phyloP scores from a whole-genome alignment of 345 rosid genomes.

The Lepidium africanum region DNA sequence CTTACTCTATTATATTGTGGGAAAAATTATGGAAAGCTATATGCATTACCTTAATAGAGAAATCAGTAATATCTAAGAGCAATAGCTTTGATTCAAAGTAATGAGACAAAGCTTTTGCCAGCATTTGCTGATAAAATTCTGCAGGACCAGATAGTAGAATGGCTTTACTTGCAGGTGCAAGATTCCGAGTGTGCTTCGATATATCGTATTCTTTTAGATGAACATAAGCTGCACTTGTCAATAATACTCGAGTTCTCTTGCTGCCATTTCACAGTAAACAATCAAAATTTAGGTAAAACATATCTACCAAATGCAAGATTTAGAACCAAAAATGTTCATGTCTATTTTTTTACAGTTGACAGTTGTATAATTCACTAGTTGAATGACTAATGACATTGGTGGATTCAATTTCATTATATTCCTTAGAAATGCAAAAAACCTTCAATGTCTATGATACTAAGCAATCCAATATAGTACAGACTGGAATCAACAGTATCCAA shows the following conservation, averaged over 20 bases:
- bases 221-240: conserved; percentile 81
- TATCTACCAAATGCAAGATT: not conserved
- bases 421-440: not conserved
- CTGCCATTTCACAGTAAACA: conserved; percentile 37
- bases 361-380: not conserved
- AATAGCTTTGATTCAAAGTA: conserved; percentile 74
- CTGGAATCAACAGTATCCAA: not conserved
- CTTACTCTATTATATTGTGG: not conserved
- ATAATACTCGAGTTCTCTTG: conserved; percentile 50
- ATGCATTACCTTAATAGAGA: conserved; percentile 63
- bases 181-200: conserved; percentile 82
- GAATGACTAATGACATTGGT: not conserved
- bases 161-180: conserved; percentile 82
- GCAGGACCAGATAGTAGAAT: conserved; percentile 86
- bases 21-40: not conserved
- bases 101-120: conserved; percentile 86
- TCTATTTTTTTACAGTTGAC: not conserved
- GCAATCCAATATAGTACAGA: not conserved
- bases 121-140: conserved; percentile 90
- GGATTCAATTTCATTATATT: not conserved
- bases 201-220: conserved; percentile 74
- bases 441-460: not conserved
- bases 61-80: conserved; percentile 64
- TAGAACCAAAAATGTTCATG: not conserved
- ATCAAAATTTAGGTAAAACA: not conserved